A percentile compares a stretch with the other conserved stretches of the same genome.
Conservation (phyloP, 768 basidiomycete species). For the Solioccasus polychromus region DNA sequence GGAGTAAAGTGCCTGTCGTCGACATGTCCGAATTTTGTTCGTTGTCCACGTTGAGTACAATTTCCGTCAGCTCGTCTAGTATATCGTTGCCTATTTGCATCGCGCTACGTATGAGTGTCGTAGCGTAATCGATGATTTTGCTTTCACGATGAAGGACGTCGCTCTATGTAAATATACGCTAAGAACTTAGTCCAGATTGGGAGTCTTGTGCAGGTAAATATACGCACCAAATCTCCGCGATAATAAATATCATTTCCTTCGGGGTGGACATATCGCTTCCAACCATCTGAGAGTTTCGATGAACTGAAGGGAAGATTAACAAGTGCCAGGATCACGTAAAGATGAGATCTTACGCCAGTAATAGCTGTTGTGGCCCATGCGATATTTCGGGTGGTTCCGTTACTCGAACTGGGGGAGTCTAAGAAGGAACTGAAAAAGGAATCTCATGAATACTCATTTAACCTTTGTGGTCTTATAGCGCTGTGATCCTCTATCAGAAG, state of each 20-base stretch:
- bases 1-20: too few relatives aligned
- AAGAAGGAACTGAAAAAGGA: too few relatives aligned
- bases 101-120: slow-evolving; percentile 9
- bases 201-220: not conserved
- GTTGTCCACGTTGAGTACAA: slow-evolving; percentile 11
- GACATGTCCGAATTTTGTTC: not conserved
- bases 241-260: slow-evolving; percentile 15
- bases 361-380: too few relatives aligned
- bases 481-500: too few relatives aligned
- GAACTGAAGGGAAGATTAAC: too few relatives aligned
- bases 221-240: slow-evolving; percentile 11
- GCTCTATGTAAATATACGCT: slow-evolving; percentile 18
- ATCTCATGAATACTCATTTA: too few relatives aligned
- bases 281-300: slow-evolving; percentile 1
- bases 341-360: too few relatives aligned
- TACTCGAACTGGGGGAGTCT: too few relatives aligned
- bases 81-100: not conserved
- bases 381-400: too few relatives aligned
- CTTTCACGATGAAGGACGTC: not conserved
- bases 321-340: too few relatives aligned
- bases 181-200: not conserved
- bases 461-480: too few relatives aligned
- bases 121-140: slow-evolving; percentile 4
- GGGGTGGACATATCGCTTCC: slow-evolving; percentile 12
- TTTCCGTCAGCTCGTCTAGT: slow-evolving; percentile 9